phyloP scores from a whole-genome alignment of 768 basidiomycete genomes.

The Hirschioporus abietinus region DNA sequence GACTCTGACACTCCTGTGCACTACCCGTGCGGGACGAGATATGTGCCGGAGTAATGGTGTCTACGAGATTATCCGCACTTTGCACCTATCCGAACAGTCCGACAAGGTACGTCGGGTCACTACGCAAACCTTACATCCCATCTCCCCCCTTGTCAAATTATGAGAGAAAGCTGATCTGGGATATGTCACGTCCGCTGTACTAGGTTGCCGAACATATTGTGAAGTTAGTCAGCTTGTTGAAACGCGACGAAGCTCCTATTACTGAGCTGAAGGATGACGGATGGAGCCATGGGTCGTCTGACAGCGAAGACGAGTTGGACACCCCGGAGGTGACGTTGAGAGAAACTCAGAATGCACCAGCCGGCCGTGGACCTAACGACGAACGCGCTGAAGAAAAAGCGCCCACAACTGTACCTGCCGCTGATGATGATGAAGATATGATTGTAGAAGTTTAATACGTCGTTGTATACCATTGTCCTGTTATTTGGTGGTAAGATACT shows the following conservation, averaged over 20 bases:
- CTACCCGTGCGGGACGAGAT: slow-evolving; percentile 85
- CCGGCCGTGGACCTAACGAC: neutral
- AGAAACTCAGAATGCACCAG: neutral
- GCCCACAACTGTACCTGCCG: slow-evolving; percentile 20
- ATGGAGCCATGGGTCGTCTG: slow-evolving; percentile 8
- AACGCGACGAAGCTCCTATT: slow-evolving; percentile 64
- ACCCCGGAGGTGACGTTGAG: slow-evolving; percentile 17
- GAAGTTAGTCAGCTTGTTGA: slow-evolving; percentile 80
- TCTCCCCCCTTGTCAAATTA: neutral
- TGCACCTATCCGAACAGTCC: slow-evolving; percentile 74
- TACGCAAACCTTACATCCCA: neutral
- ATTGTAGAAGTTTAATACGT: slow-evolving; percentile 66
- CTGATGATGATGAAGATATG: slow-evolving; percentile 62
- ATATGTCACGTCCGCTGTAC: neutral
- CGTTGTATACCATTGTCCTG: neutral
- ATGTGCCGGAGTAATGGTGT: slow-evolving; percentile 74
- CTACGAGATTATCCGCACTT: slow-evolving; percentile 76
- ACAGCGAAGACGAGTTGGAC: slow-evolving; percentile 21
- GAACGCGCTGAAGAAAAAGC: neutral
- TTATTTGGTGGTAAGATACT: neutral
- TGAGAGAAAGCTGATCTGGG: neutral
- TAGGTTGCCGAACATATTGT: slow-evolving; percentile 87
- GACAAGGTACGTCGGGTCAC: slow-evolving; percentile 52
- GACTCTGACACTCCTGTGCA: slow-evolving; percentile 81
- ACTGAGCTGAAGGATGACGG: slow-evolving; percentile 34